Evolutionary conservation across 495 filamentous ascomycete genomes (phyloP), one percentile per base, ranked within the genome.

Genomic region (Neurospora terricola): DNA sequence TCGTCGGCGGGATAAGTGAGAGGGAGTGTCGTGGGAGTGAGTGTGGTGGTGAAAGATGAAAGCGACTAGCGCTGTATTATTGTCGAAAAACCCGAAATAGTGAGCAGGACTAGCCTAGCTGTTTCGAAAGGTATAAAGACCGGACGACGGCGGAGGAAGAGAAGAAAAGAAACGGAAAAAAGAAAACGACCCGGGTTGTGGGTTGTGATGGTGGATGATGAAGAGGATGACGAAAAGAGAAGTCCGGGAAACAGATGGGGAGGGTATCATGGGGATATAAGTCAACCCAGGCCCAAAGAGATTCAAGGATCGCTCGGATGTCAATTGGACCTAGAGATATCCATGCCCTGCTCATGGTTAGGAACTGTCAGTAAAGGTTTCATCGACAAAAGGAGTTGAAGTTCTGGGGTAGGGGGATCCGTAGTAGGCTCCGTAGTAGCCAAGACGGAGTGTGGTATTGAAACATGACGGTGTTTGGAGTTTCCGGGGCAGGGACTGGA

Each of bases 21-120:
- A 45, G 42, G 42, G 42, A 18, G 14, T 18, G 18, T 45, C 21
- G 42, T 16, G 70, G 72, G 75, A 73, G 73, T 71, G 71, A n/a
- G n/a, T 72, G 75, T 74, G 71, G 69, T 73, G 38, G 18, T 40
- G 43, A 39, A 38, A 34, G 34, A 45, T 45, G 76, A 79, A 73
- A 82, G 86, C 86, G 86, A 83, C 85, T 87, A 70, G 86, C 85
- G 86, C 86, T 86, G 77, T 69, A 72, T 34, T 34, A 36, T 66
- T 66, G 23, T 66, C 14, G 54, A 27, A 30, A 30, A 30, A n/a
- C n/a, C 10, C 12, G 5, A 23, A 34, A 18, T 70, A 74, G 73
- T 42, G 70, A 73, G 72, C 78, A 86, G 81, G 82, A 83, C 83
- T 83, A 86, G 79, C 85, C 85, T 83, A 74, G 27, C 54, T 30